A percentile compares a stretch with the other conserved stretches of the same genome.
phyloP scores from a whole-genome alignment of 2,329 filamentous ascomycete species.

The Pseudocercospora musae region DNA sequence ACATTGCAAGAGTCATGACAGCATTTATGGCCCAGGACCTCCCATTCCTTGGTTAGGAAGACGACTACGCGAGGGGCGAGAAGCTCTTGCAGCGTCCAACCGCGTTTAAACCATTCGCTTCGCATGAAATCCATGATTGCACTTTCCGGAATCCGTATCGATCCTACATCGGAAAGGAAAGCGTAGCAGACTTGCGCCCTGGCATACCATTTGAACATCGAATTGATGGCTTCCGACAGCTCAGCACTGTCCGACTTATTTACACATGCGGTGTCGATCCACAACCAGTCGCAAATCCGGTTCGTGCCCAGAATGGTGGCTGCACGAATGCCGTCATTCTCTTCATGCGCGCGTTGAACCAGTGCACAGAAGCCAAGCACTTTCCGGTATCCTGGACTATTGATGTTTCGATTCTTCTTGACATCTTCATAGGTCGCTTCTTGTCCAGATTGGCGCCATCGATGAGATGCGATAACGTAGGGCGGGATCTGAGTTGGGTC shows the following conservation, averaged over 20 bases:
- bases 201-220: conserved; percentile 13
- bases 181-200: too few relatives aligned
- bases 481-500: background rate
- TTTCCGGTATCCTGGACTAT: too few relatives aligned
- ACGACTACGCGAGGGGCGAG: conserved; percentile 10
- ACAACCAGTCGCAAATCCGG: conserved; percentile 4
- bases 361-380: background rate
- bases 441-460: too few relatives aligned
- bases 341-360: background rate
- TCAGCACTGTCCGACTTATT: conserved; percentile 19
- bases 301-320: too few relatives aligned
- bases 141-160: too few relatives aligned
- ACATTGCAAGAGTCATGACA: too few relatives aligned
- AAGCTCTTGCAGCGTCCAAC: conserved; percentile 12
- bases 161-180: too few relatives aligned
- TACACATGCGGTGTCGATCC: conserved; percentile 26
- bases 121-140: conserved; percentile 3
- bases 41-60: background rate
- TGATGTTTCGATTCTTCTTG: too few relatives aligned
- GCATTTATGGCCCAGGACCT: too few relatives aligned
- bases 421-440: too few relatives aligned
- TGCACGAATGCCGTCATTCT: too few relatives aligned
- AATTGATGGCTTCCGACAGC: conserved; percentile 19
- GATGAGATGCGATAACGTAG: conserved; percentile 6
- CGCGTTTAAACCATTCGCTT: conserved; percentile 3